Evolutionary conservation across 768 basidiomycete genomes (phyloP), one percentile per base, ranked within the genome.

Genomic region (Mycena metata): DNA sequence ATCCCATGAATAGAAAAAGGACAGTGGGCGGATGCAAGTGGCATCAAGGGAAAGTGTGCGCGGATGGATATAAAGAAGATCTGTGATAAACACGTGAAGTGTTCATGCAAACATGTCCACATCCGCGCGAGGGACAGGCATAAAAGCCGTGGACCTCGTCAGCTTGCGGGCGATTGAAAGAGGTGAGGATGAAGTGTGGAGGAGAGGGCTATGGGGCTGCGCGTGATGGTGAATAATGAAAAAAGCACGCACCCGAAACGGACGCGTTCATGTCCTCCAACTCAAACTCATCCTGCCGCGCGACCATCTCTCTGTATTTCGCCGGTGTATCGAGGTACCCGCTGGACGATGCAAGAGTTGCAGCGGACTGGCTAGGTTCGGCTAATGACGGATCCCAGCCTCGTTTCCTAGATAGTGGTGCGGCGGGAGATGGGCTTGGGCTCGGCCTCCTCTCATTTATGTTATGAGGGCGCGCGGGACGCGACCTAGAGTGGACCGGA

Each of bases 251-350:
- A 79, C 78, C 76, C 60, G 72, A 65, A 23, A 50, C 71, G 66
- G 69, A 74, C 71, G 45, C 61, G 56, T 65, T 47, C 58, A 70
- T 73, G 66, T 74, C 76, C 66, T 69, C 74, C 69, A 76, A 52
- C 66, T 80, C 76, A 56, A 76, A 70, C 47, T 77, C 76, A 66
- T 78, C 73, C 81, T 79, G 60, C 79, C 73, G 64, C 42, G 62
- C 67, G 23, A 85, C 85, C 74, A 82, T 80, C 49, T 88, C 84
- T 67, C 85, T 82, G 74, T 90, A 89, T 77, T 89, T 89, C 52
- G 89, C 84, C 43, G 90, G 91, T 0, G 90, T 89, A 75, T 92
- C 89, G 42, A 93, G 84, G 77, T 90, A 91, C 33, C 91, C 92
- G 66, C 76, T 82, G 6, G 89, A 85, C 3, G 86, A 89, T 4